Evolutionary conservation across 306 rosid species (phyloP).

Genomic region (Vigna trinervia): DNA sequence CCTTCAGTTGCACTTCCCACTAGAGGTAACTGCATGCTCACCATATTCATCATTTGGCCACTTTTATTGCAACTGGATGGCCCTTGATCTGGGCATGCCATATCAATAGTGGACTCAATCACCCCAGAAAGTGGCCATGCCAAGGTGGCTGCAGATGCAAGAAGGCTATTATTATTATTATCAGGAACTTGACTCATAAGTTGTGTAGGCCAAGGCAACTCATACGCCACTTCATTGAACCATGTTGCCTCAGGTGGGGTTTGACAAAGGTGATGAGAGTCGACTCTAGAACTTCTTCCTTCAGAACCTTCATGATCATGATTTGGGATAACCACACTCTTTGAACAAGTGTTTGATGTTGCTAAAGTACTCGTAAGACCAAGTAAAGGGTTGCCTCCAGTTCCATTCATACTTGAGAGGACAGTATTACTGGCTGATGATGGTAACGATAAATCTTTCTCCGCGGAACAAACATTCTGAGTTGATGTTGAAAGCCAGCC

Average conservation of each 20-base stretch:
- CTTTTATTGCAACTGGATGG: slow-evolving; percentile 39
- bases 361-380: not conserved
- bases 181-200: slow-evolving; percentile 36
- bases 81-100: slow-evolving; percentile 41
- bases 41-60: slow-evolving; percentile 35
- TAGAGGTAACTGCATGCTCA: slow-evolving; percentile 43
- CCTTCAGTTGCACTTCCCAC: slow-evolving; percentile 40
- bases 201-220: slow-evolving; percentile 49
- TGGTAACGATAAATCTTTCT: slow-evolving; percentile 38
- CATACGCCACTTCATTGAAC: slow-evolving; percentile 49
- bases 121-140: slow-evolving; percentile 48
- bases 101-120: slow-evolving; percentile 36
- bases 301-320: slow-evolving; percentile 29
- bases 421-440: not conserved
- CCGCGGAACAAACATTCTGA: slow-evolving; percentile 12
- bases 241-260: slow-evolving; percentile 44
- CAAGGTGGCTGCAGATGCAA: slow-evolving; percentile 29
- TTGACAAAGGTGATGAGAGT: slow-evolving; percentile 42
- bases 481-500: slow-evolving; percentile 38
- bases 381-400: not conserved
- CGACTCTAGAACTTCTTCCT: slow-evolving; percentile 30
- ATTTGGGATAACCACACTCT: slow-evolving; percentile 36
- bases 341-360: slow-evolving; percentile 41
- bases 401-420: slow-evolving; percentile 16
- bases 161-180: slow-evolving; percentile 32